Percentiles rank a stretch among this genome's conserved stretches.
These are phyloP conservation scores for Reutealis trisperma DNA, from an alignment of 345 rosid species.

Conservation along the genomic window DNA sequence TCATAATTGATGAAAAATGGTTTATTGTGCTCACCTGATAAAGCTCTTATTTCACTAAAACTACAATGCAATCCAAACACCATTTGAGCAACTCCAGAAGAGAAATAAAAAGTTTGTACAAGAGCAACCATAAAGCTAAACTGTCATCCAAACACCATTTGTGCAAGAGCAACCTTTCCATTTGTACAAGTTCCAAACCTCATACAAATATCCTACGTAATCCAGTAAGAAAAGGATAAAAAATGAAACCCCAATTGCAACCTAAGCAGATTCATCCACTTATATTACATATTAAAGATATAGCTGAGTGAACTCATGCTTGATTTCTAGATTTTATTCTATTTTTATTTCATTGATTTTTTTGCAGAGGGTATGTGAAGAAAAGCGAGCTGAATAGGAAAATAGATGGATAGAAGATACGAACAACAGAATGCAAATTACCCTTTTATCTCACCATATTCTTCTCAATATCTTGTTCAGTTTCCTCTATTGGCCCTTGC, in stretches of 20 bases:
- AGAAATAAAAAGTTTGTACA: background rate
- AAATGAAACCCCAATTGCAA: background rate
- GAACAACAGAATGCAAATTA: constrained; percentile 37
- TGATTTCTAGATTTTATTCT: background rate
- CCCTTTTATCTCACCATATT: constrained; percentile 52
- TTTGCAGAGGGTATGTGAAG: background rate
- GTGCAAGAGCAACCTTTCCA: background rate
- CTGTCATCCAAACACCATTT: background rate
- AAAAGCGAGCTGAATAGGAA: background rate
- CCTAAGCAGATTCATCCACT: constrained; percentile 1
- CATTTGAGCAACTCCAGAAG: background rate
- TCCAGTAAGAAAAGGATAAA: background rate
- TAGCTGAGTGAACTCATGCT: background rate
- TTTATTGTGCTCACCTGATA: background rate
- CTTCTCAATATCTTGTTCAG: constrained; percentile 37
- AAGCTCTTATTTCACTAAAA: background rate
- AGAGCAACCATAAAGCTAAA: background rate
- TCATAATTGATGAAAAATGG: background rate
- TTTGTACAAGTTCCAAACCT: background rate
- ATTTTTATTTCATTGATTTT: too few relatives aligned
- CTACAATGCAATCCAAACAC: background rate
- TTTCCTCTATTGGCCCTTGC: constrained; percentile 42
- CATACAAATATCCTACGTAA: background rate
- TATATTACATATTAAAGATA: background rate
- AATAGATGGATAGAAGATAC: background rate